Conservation (phyloP, 1,284 basidiomycete genomes). For the Crepidotus sp. region DNA sequence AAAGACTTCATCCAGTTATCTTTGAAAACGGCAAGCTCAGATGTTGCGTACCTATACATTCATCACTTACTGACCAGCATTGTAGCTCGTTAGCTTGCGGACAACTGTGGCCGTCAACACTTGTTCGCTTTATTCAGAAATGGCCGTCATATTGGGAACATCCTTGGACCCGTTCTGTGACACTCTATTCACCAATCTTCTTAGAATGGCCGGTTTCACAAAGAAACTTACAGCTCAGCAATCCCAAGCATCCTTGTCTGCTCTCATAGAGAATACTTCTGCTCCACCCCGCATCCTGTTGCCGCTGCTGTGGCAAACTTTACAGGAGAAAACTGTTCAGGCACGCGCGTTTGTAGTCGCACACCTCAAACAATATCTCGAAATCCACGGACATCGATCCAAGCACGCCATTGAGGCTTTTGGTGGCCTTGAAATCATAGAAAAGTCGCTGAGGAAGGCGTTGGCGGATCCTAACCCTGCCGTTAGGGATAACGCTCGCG, state of each 20-base stretch:
- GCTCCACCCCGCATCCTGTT: conserved; percentile 66
- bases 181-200: conserved; percentile 60
- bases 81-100: conserved; percentile 76
- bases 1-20: conserved; percentile 79
- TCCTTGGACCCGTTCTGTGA: conserved; percentile 76
- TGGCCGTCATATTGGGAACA: conserved; percentile 62
- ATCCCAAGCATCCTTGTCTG: conserved; percentile 68
- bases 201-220: conserved; percentile 88
- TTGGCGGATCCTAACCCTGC: conserved; percentile 74
- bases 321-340: conserved; percentile 84
- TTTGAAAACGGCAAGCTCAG: conserved; percentile 67
- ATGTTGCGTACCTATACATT: conserved; percentile 1
- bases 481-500: conserved; percentile 69
- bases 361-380: conserved; percentile 70
- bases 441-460: conserved; percentile 64
- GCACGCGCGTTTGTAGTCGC: conserved; percentile 60
- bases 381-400: conserved; percentile 56
- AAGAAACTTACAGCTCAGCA: conserved; percentile 90
- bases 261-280: conserved; percentile 65
- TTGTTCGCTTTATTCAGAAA: conserved; percentile 71
- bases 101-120: conserved; percentile 86
- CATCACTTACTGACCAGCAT: conserved; percentile 4
- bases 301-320: conserved; percentile 59
- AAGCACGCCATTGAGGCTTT: conserved; percentile 57
- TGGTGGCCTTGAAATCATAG: conserved; percentile 61